Evolutionary conservation across 768 basidiomycete genomes (phyloP).

Genomic region (Rhizopogon vinicolor): DNA sequence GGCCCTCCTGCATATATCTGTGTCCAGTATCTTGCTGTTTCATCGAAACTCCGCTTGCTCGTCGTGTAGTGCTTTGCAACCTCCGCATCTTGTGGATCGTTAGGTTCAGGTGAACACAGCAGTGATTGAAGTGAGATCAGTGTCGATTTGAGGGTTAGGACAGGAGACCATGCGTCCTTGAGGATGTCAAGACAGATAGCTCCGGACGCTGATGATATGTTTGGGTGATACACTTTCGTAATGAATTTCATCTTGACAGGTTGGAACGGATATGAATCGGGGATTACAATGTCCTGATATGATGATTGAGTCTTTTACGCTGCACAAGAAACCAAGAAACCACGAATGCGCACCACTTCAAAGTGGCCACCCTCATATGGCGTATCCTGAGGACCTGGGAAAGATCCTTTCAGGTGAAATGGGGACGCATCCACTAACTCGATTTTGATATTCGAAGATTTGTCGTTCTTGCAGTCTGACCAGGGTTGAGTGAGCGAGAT

Average conservation of each 20-base stretch:
- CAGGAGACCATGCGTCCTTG: slow-evolving; percentile 92
- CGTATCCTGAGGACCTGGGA: slow-evolving; percentile 88
- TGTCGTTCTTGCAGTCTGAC: slow-evolving; percentile 93
- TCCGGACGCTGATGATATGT: slow-evolving; percentile 89
- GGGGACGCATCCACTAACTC: slow-evolving; percentile 86
- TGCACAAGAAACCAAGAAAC: slow-evolving; percentile 7
- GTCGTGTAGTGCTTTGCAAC: slow-evolving; percentile 97
- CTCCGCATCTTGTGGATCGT: slow-evolving; percentile 96
- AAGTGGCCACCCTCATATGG: slow-evolving; percentile 92
- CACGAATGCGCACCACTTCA: slow-evolving; percentile 66
- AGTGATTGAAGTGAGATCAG: slow-evolving; percentile 92
- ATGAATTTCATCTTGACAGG: slow-evolving; percentile 99
- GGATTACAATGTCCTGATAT: slow-evolving; percentile 83
- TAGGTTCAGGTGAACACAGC: slow-evolving; percentile 90
- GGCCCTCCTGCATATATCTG: slow-evolving; percentile 85
- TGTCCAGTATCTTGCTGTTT: slow-evolving; percentile 93
- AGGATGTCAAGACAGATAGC: slow-evolving; percentile 90
- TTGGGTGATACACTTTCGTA: slow-evolving; percentile 95
- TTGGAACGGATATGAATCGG: slow-evolving; percentile 87
- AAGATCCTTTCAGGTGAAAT: slow-evolving; percentile 88
- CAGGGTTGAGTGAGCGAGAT: background rate
- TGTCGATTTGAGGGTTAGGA: slow-evolving; percentile 93
- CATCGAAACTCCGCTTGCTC: slow-evolving; percentile 81
- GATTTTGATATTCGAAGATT: slow-evolving; percentile 79
- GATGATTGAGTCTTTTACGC: slow-evolving; percentile 1